These are phyloP conservation scores for Colletotrichum sojae DNA, from an alignment of 2,329 filamentous ascomycete genomes.

Conservation along the genomic window DNA sequence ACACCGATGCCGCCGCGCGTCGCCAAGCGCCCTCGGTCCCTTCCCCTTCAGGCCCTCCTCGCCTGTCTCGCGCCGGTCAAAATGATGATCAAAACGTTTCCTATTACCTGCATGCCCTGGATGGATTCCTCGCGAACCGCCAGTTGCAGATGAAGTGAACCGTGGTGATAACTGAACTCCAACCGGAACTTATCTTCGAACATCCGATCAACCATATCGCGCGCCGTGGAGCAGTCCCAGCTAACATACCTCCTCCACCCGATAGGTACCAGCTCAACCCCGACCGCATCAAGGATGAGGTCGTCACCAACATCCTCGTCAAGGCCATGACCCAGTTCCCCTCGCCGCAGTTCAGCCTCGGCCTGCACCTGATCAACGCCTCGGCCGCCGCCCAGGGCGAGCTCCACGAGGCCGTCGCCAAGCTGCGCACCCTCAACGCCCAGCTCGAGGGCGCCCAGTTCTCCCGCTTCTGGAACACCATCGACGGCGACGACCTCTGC, in stretches of 20 bases:
- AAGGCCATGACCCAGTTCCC: constrained; percentile 98
- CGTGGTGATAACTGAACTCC: constrained; percentile 68
- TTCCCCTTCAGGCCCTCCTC: constrained; percentile 30
- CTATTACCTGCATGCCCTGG: constrained; percentile 87
- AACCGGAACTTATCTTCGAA: constrained; percentile 42
- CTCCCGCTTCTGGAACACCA: constrained; percentile 90
- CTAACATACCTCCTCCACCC: constrained; percentile 34
- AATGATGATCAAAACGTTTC: constrained; percentile 96
- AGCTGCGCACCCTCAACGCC: constrained; percentile 86
- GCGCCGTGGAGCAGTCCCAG: constrained; percentile 59
- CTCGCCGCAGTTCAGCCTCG: constrained; percentile 93
- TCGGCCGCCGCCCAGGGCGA: constrained; percentile 77
- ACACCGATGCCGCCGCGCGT: not conserved
- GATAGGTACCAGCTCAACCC: constrained; percentile 99
- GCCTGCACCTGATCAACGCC: constrained; percentile 92
- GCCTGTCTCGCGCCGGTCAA: constrained; percentile 41
- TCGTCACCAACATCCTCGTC: constrained; percentile 98
- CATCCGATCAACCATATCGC: not conserved
- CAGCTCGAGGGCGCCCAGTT: constrained; percentile 94
- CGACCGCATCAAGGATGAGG: constrained; percentile 95
- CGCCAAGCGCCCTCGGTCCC: constrained; percentile 1
- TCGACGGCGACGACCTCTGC: constrained; percentile 95
- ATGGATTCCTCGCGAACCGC: constrained; percentile 66
- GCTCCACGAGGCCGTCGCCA: constrained; percentile 90
- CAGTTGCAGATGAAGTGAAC: constrained; percentile 75